Evolutionary conservation across 495 filamentous ascomycete species (phyloP), one percentile per base, ranked within the genome.

Genomic region (Penicillium odoratum): DNA sequence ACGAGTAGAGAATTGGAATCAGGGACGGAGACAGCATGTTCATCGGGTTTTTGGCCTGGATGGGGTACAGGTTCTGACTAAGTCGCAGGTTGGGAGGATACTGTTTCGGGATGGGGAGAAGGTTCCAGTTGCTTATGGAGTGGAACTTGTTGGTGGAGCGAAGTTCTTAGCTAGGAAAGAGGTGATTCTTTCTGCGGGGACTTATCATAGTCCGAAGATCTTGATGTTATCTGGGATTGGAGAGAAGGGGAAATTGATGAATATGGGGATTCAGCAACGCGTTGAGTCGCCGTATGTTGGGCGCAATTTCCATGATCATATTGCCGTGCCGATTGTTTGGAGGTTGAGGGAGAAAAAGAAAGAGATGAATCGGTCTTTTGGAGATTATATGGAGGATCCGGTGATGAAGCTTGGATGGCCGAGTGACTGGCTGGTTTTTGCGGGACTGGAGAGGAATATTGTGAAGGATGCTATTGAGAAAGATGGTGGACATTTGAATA

Each of bases 151-250:
- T 15, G 38, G 40, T 34, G 55, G 55, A 16, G 33, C 25, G n/a
- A 50, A 15, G 13, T 30, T 57, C 26, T 18, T 5, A 5, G 55
- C 55, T 3, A 26, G n/a, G 13, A 57, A 57, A 30, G 57, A 59
- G 29, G 57, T 59, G 3, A 59, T 59, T 34, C 26, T 47, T 29
- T 53, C 57, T 16, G 43, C 40, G 11, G 57, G 57, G 10, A 10
- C 50, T 42, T 54, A 49, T 30, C 15, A 50, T 13, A 70, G 70
- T 0, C 74, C 74, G 0, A 69, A 74, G 57, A 36, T 78, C 0
- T 63, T 78, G 26, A 62, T 72, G 60, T 58, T 76, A 40, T 74
- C 71, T 6, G 74, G 74, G 7, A 69, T 78, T 25, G 75, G 75
- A 1, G 61, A 69, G 0, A 49, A 28, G 6, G 49, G 56, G 3